phyloP scores from a whole-genome alignment of 1,139 yeast genomes.

The Hansenula anomala region DNA sequence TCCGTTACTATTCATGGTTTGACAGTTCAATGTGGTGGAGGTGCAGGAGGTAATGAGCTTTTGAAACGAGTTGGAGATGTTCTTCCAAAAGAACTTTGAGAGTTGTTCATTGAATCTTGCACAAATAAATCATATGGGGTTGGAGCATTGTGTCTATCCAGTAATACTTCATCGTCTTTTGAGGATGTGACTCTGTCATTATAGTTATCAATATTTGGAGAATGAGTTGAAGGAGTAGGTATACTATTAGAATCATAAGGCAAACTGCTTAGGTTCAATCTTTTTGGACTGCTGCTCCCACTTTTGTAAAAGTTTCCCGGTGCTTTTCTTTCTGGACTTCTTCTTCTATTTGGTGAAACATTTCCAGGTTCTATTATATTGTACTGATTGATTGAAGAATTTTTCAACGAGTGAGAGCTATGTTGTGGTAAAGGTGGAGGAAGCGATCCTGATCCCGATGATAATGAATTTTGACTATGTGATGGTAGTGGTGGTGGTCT shows the following conservation, averaged over 20 bases:
- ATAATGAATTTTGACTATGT: slow-evolving; percentile 12
- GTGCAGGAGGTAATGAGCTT: slow-evolving; percentile 16
- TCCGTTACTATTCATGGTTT: no score
- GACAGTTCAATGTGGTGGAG: slow-evolving; percentile 5
- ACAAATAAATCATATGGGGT: slow-evolving; percentile 18
- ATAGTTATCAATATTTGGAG: slow-evolving; percentile 5
- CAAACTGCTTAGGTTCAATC: slow-evolving; percentile 12
- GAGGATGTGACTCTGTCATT: slow-evolving; percentile 5
- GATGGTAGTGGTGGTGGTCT: slow-evolving; percentile 22
- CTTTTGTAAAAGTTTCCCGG: slow-evolving; percentile 13
- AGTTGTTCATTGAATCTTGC: slow-evolving; percentile 4
- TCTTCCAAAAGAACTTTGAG: slow-evolving; percentile 1
- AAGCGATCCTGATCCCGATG: slow-evolving; percentile 8
- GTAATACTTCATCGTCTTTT: slow-evolving; percentile 9
- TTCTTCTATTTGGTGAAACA: slow-evolving; percentile 14
- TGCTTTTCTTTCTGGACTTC: slow-evolving; percentile 20
- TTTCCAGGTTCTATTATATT: slow-evolving; percentile 17
- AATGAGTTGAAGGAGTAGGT: slow-evolving; percentile 3
- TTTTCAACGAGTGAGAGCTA: slow-evolving; percentile 1
- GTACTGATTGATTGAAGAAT: slow-evolving; percentile 5
- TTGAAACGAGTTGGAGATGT: slow-evolving; percentile 13
- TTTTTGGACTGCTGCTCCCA: slow-evolving; percentile 13
- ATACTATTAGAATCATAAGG: slow-evolving; percentile 19
- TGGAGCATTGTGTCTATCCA: slow-evolving; percentile 15
- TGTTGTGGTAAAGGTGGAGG: slow-evolving; percentile 14